Evolutionary conservation across 2,329 filamentous ascomycete genomes (phyloP).

Genomic region (Microsporum audouinii): DNA sequence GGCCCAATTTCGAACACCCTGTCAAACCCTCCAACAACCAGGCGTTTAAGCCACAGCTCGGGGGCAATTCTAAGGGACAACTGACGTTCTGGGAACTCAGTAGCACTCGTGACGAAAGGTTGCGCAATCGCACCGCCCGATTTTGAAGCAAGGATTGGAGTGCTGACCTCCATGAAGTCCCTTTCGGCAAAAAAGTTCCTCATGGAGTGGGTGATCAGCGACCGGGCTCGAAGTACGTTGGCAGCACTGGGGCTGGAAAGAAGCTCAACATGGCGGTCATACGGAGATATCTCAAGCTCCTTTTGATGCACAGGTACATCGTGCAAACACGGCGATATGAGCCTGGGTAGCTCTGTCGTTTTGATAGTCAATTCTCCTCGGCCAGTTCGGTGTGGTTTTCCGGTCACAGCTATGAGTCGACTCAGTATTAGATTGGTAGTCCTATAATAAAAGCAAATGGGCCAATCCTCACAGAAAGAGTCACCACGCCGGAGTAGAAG

Average conservation of each 20-base stretch:
- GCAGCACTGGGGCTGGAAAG: slow-evolving; percentile 59
- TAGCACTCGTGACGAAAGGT: slow-evolving; percentile 70
- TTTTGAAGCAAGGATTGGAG: slow-evolving; percentile 69
- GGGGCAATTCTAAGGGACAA: slow-evolving; percentile 80
- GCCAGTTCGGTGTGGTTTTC: slow-evolving; percentile 56
- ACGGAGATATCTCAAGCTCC: slow-evolving; percentile 60
- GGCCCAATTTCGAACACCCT: slow-evolving; percentile 87
- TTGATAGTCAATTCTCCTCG: slow-evolving; percentile 67
- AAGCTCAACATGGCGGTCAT: slow-evolving; percentile 75
- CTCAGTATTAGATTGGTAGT: slow-evolving; percentile 1
- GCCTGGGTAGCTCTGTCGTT: slow-evolving; percentile 54
- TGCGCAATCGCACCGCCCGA: slow-evolving; percentile 81
- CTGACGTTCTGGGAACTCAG: slow-evolving; percentile 59
- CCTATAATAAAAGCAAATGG: slow-evolving; percentile 7
- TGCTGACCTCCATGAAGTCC: slow-evolving; percentile 77
- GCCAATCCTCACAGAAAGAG: slow-evolving; percentile 56
- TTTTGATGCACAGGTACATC: slow-evolving; percentile 60
- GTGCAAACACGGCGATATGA: slow-evolving; percentile 69
- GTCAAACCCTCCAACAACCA: slow-evolving; percentile 80
- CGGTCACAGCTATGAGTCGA: slow-evolving; percentile 49
- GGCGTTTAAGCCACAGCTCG: slow-evolving; percentile 85
- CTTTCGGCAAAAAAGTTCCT: slow-evolving; percentile 60
- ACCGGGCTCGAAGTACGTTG: slow-evolving; percentile 62
- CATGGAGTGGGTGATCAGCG: slow-evolving; percentile 61
- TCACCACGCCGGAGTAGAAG: slow-evolving; percentile 68